Evolutionary conservation across 2,329 filamentous ascomycete genomes (phyloP).

Genomic region (Phaeosphaeria sp.): DNA sequence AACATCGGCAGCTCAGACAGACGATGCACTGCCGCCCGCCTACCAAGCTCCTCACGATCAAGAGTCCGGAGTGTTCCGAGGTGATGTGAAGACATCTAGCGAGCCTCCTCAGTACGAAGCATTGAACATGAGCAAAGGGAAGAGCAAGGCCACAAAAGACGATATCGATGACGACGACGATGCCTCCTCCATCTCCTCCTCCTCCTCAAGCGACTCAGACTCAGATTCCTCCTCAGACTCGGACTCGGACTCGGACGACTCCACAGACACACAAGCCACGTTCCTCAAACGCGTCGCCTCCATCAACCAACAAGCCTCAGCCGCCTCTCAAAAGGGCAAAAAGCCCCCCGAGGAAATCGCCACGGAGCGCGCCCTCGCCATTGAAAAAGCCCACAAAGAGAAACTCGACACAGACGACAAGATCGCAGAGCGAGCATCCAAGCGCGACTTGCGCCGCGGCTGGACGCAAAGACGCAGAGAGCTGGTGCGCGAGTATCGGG

Average conservation of each 20-base stretch:
- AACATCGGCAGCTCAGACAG: not conserved
- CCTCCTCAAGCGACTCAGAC: conserved; percentile 14
- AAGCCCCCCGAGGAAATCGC: conserved; percentile 27
- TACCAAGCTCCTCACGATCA: conserved; percentile 23
- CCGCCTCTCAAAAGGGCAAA: conserved; percentile 30
- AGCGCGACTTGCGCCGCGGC: conserved; percentile 17
- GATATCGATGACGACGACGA: conserved; percentile 17
- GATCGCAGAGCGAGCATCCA: conserved; percentile 22
- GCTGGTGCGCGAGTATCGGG: conserved; percentile 22
- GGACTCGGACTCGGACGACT: conserved; percentile 16
- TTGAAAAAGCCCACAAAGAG: conserved; percentile 28
- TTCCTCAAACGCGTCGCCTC: conserved; percentile 27
- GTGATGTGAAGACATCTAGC: conserved; percentile 9
- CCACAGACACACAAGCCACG: conserved; percentile 9
- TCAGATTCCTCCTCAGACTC: conserved; percentile 26
- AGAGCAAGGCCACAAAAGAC: not conserved
- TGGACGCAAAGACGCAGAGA: conserved; percentile 17
- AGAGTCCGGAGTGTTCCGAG: conserved; percentile 23
- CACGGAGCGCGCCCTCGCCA: conserved; percentile 30
- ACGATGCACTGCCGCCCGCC: conserved; percentile 21
- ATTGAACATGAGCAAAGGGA: not conserved
- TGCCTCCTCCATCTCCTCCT: conserved; percentile 24
- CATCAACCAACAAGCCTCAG: conserved; percentile 28
- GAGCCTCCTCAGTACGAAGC: conserved; percentile 1
- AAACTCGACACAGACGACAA: conserved; percentile 26